Percentiles rank a stretch among this genome's conserved stretches.
phyloP scores from a whole-genome alignment of 2,329 filamentous ascomycete genomes.

The Verticillium nubilum region DNA sequence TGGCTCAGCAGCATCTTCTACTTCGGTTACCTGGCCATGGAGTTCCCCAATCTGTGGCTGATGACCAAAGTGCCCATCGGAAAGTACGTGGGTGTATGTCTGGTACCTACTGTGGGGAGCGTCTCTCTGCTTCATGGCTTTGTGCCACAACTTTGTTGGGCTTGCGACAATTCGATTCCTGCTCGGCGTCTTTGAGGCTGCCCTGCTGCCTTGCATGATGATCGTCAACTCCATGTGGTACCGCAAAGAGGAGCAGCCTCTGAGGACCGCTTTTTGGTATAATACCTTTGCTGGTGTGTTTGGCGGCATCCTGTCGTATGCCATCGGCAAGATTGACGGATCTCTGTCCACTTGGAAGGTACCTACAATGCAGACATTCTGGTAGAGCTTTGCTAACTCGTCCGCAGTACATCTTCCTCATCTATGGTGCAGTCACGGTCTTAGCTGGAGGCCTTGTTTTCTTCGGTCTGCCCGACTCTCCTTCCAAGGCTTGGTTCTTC shows the following conservation, averaged over 20 bases:
- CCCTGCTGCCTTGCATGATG: slow-evolving; percentile 35
- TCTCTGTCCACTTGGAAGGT: slow-evolving; percentile 32
- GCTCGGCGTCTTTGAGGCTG: slow-evolving; percentile 15
- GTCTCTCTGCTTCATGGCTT: slow-evolving; percentile 27
- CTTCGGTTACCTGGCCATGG: slow-evolving; percentile 56
- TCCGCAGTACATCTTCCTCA: slow-evolving; percentile 44
- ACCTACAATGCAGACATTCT: slow-evolving; percentile 10
- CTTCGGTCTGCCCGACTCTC: slow-evolving; percentile 37
- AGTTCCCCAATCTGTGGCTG: slow-evolving; percentile 52
- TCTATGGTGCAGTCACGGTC: slow-evolving; percentile 57
- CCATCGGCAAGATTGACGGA: slow-evolving; percentile 45
- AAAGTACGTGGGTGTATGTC: slow-evolving; percentile 14
- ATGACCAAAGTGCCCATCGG: slow-evolving; percentile 47
- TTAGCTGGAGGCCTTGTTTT: slow-evolving; percentile 52
- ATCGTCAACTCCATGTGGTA: slow-evolving; percentile 45
- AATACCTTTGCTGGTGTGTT: slow-evolving; percentile 54
- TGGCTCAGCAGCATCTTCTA: slow-evolving; percentile 51
- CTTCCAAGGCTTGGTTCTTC: slow-evolving; percentile 16
- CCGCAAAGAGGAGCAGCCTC: slow-evolving; percentile 49
- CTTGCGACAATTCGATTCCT: slow-evolving; percentile 16
- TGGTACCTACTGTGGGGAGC: slow-evolving; percentile 29
- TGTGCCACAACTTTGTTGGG: slow-evolving; percentile 11
- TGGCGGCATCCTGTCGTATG: slow-evolving; percentile 50
- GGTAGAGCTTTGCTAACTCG: not conserved
- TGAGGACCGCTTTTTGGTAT: slow-evolving; percentile 57